Percentiles rank a stretch among this genome's conserved stretches.
These are phyloP conservation scores for Triticum urartu DNA, from an alignment of 176 grass and related monocot species.

Conservation along the genomic window DNA sequence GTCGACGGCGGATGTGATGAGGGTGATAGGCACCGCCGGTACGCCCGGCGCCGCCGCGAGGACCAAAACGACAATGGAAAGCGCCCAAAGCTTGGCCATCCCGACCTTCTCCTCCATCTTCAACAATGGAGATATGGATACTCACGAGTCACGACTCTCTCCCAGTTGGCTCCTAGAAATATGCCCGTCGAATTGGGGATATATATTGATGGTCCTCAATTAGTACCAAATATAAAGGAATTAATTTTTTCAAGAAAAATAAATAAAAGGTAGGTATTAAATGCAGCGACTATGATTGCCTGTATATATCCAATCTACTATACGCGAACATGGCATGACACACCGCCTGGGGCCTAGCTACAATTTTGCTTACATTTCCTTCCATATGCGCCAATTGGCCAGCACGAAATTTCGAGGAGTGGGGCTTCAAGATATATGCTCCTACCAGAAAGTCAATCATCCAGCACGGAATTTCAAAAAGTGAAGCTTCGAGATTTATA, in stretches of 20 bases:
- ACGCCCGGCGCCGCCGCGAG: not conserved
- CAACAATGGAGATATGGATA: not conserved
- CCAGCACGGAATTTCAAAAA: not conserved
- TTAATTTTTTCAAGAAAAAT: not conserved
- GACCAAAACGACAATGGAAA: not conserved
- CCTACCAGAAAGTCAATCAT: too few species aligned
- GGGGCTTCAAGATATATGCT: not conserved
- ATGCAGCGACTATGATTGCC: not conserved
- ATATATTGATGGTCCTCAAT: not conserved
- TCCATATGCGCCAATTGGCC: not conserved
- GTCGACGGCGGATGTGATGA: slow-evolving; percentile 16
- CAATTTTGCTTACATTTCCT: not conserved
- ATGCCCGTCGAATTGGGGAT: not conserved
- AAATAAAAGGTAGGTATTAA: not conserved
- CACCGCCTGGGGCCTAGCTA: not conserved
- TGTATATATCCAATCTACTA: not conserved
- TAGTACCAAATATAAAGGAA: not conserved
- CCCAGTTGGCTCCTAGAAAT: not conserved
- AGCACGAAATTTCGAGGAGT: not conserved
- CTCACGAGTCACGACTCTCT: not conserved
- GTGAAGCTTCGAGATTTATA: not conserved
- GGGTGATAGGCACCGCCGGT: not conserved
- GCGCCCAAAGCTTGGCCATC: not conserved
- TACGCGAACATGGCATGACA: not conserved
- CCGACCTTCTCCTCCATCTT: not conserved